Evolutionary conservation across 106 monocot genomes (phyloP).

Genomic region (Dactylorhiza incarnata): DNA sequence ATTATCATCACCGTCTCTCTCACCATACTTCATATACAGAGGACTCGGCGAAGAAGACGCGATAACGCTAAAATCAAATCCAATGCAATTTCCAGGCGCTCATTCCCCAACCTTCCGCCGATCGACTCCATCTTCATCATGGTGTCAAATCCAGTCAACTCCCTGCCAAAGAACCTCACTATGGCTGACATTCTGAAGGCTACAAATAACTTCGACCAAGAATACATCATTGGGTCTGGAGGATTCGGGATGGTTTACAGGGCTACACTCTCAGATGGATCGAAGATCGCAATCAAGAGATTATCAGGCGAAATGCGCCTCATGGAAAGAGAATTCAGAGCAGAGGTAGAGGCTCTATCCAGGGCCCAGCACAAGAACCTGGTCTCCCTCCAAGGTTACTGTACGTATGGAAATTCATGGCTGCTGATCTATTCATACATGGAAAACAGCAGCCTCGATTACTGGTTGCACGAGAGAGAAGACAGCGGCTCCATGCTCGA

Average conservation of each 20-base stretch:
- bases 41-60: not conserved
- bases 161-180: not conserved
- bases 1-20: not conserved
- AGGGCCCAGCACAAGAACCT: conserved; percentile 14
- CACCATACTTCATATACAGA: not conserved
- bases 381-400: conserved; percentile 10
- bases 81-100: not conserved
- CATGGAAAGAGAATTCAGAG: conserved; percentile 19
- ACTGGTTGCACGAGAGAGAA: conserved; percentile 12
- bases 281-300: conserved; percentile 14
- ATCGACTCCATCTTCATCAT: not conserved
- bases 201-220: conserved; percentile 7
- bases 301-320: conserved; percentile 3
- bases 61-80: not conserved
- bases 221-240: conserved; percentile 9
- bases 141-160: not conserved
- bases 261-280: conserved; percentile 2
- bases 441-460: conserved; percentile 12
- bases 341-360: conserved; percentile 14
- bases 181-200: conserved; percentile 7
- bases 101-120: not conserved
- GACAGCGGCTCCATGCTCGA: conserved; percentile 5
- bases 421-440: conserved; percentile 13
- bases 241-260: conserved; percentile 12
- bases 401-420: conserved; percentile 4